Evolutionary conservation across 495 filamentous ascomycete genomes (phyloP).

Genomic region (Hyaloscypha bicolor): DNA sequence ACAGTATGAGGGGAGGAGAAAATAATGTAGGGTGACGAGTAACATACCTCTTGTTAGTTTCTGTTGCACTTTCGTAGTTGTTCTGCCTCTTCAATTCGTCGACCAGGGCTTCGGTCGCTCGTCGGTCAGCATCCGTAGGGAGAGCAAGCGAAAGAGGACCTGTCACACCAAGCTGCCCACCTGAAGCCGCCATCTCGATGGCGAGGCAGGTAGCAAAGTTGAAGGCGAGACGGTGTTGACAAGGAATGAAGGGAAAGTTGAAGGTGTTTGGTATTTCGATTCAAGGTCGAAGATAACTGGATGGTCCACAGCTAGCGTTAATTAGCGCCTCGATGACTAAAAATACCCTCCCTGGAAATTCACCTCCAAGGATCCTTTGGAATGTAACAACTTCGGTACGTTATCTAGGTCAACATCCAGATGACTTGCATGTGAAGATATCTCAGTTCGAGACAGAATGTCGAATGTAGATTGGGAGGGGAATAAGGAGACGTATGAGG

Average conservation of each 20-base stretch:
- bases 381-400: too few relatives aligned
- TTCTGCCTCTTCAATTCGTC: constrained; percentile 83
- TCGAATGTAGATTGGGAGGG: constrained; percentile 26
- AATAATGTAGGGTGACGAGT: neutral
- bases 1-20: constrained; percentile 4
- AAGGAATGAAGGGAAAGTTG: neutral
- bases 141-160: constrained; percentile 76
- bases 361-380: neutral
- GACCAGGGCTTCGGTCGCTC: constrained; percentile 74
- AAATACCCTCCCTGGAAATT: neutral
- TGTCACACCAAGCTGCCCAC: constrained; percentile 62
- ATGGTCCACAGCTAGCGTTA: neutral
- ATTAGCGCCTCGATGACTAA: neutral
- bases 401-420: neutral
- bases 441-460: constrained; percentile 11
- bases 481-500: constrained; percentile 46
- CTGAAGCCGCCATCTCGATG: constrained; percentile 28
- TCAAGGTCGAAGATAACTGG: constrained; percentile 3
- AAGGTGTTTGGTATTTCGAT: neutral
- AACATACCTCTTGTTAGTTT: constrained; percentile 74
- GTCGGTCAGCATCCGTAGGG: constrained; percentile 74
- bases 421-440: neutral
- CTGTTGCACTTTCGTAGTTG: constrained; percentile 81
- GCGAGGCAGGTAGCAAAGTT: constrained; percentile 3
- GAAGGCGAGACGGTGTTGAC: constrained; percentile 1